Evolutionary conservation across 768 basidiomycete genomes (phyloP).

Genomic region (Tulasnella sp.): DNA sequence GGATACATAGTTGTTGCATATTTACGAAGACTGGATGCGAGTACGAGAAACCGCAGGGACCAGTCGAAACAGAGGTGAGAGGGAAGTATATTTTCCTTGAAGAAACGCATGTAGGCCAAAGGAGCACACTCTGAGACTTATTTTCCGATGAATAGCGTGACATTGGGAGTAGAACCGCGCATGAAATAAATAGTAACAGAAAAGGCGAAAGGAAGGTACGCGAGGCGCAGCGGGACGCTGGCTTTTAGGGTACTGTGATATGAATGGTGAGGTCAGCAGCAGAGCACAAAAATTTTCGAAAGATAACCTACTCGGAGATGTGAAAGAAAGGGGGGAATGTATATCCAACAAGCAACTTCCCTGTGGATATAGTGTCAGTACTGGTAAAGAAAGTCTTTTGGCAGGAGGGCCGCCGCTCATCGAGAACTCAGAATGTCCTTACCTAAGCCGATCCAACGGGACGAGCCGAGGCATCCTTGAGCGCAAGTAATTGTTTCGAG

Average conservation of each 20-base stretch:
- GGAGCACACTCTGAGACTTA: not conserved
- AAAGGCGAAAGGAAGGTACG: not conserved
- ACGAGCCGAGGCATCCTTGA: constrained; percentile 79
- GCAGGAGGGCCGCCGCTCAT: not conserved
- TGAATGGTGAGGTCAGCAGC: not conserved
- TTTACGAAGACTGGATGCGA: too few species aligned
- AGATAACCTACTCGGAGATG: not conserved
- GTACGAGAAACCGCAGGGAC: too few species aligned
- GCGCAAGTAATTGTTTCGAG: constrained; percentile 92
- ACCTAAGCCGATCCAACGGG: constrained; percentile 10
- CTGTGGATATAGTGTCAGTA: not conserved
- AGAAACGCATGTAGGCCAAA: too few species aligned
- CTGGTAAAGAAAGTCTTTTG: not conserved
- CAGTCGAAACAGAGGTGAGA: too few species aligned
- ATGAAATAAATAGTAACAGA: not conserved
- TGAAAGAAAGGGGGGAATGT: not conserved
- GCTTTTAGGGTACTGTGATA: constrained; percentile 7
- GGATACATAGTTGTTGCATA: too few species aligned
- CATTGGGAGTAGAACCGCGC: not conserved
- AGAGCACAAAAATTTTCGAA: too few species aligned
- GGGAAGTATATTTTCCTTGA: too few species aligned
- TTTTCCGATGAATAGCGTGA: not conserved
- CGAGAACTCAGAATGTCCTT: not conserved
- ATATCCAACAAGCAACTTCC: not conserved
- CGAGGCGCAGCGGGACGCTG: not conserved